Conservation (phyloP, 2,329 filamentous ascomycete species). For the Davidsoniella neocaledoniae region DNA sequence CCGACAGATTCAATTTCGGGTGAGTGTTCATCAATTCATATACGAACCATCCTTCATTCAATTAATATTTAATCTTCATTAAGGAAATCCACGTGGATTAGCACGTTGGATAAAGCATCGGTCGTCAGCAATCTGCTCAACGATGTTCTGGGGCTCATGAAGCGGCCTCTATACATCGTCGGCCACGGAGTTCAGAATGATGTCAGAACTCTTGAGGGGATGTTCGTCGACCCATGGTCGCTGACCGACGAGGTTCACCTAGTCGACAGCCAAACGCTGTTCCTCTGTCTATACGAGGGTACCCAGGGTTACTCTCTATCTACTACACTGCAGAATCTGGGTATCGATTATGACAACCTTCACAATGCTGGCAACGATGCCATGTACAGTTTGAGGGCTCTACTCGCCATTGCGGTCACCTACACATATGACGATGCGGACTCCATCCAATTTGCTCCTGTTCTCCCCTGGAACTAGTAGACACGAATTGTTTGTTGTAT, state of each 20-base stretch:
- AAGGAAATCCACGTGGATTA: too few species aligned
- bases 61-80: background rate
- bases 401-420: slow-evolving; percentile 32
- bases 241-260: slow-evolving; percentile 31
- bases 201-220: slow-evolving; percentile 43
- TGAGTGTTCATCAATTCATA: slow-evolving; percentile 22
- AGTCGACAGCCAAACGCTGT: slow-evolving; percentile 59
- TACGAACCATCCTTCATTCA: background rate
- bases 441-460: background rate
- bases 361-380: slow-evolving; percentile 87
- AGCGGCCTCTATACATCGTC: slow-evolving; percentile 32
- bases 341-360: slow-evolving; percentile 45
- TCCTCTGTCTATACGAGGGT: slow-evolving; percentile 42
- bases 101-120: too few species aligned
- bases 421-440: background rate
- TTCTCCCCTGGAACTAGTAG: too few species aligned
- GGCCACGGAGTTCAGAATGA: slow-evolving; percentile 60
- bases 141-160: background rate
- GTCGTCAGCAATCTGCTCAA: too few species aligned
- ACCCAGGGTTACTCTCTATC: slow-evolving; percentile 38
- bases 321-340: slow-evolving; percentile 45
- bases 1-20: slow-evolving; percentile 61
- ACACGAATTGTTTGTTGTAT: too few species aligned
- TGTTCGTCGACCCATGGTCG: slow-evolving; percentile 45
- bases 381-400: slow-evolving; percentile 56